Base-by-base conservation (phyloP, 2,329 filamentous ascomycete species). In the Apiospora phragmitis region DNA sequence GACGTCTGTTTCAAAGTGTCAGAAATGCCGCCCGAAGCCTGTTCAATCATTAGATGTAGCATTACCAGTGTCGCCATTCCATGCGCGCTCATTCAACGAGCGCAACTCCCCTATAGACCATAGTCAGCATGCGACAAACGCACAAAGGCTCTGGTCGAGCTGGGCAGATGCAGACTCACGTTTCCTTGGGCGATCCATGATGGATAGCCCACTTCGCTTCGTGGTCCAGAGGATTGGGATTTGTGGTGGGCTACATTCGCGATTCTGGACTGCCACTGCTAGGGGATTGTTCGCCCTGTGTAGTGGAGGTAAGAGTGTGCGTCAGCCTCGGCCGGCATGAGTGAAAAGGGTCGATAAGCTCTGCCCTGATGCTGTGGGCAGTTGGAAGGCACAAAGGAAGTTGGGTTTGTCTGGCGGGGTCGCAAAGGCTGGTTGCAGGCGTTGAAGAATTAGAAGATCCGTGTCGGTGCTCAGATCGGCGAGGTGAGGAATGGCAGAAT, bases 21-120 rank as follows among this genome's bases (percentile, higher is more conserved):
- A 78, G 73, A 71, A 62, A 67, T 21, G 67, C 38, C 59, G 65
- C 67, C 69, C 32, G 18, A 18, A 38, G 55, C 32, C 41, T 47
- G 68, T 43, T 70, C 70, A 70, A 62, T 65, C 69, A 74, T n/a
- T 9, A 29, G 12, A 45, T 43, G n/a, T 24, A 67, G 38, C 38
- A 26, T 66, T 67, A 97, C 95, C 93, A 86, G 89, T 91, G 78
- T 97, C 94, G 78, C 94, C 95, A 80, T 92, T 88, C 96, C 96
- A 99, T 73, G 92, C 93, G 83, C 90, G 90, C 79, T 91, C 88
- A 82, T 99, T 99, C 78, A 97, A 86, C 84, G 92, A 89, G 86
- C 94, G 93, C 84, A 98, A 88, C 86, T 97, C 93, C 85, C 94
- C 94, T 98, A 80, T 59, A 75, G 68, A 12, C 51, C 51, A 55